Percentiles rank a stretch among this genome's conserved stretches.
Conservation (phyloP, 2,329 filamentous ascomycete genomes). For the Hysterium pulicare region DNA sequence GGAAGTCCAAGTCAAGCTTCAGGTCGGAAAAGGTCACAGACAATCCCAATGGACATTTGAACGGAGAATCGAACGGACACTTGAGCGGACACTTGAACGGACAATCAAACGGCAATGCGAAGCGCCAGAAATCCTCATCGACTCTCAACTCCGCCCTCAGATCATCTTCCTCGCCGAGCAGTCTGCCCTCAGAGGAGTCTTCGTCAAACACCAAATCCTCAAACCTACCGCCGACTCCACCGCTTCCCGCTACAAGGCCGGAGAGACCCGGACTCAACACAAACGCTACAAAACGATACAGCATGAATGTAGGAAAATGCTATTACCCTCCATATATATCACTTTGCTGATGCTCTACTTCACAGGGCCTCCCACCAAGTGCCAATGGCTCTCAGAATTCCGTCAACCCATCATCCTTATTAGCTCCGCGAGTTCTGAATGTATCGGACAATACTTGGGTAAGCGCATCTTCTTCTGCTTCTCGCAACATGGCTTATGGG, state of each 20-base stretch:
- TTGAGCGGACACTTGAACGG: slow-evolving; percentile 17
- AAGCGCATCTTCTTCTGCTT: slow-evolving; percentile 31
- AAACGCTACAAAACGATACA: slow-evolving; percentile 53
- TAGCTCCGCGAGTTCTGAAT: slow-evolving; percentile 76
- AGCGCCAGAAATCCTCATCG: slow-evolving; percentile 58
- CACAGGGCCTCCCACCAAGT: slow-evolving; percentile 53
- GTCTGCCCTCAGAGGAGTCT: slow-evolving; percentile 63
- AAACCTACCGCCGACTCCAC: slow-evolving; percentile 46
- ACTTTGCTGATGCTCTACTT: neutral
- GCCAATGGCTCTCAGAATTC: slow-evolving; percentile 48
- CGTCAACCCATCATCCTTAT: slow-evolving; percentile 65
- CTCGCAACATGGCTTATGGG: neutral
- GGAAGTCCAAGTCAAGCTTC: slow-evolving; percentile 73
- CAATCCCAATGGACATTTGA: no score
- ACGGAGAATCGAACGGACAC: slow-evolving; percentile 12
- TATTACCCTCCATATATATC: neutral
- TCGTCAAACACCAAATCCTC: slow-evolving; percentile 59
- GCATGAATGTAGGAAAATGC: slow-evolving; percentile 37
- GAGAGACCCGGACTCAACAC: slow-evolving; percentile 35
- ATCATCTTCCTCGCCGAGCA: slow-evolving; percentile 72
- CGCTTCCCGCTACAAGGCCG: slow-evolving; percentile 48
- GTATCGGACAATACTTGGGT: slow-evolving; percentile 83
- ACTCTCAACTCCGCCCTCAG: slow-evolving; percentile 60
- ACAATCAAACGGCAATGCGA: slow-evolving; percentile 55
- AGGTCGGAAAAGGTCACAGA: slow-evolving; percentile 32